These are phyloP conservation scores for Astraeus odoratus DNA, from an alignment of 768 basidiomycete species.

Conservation along the genomic window DNA sequence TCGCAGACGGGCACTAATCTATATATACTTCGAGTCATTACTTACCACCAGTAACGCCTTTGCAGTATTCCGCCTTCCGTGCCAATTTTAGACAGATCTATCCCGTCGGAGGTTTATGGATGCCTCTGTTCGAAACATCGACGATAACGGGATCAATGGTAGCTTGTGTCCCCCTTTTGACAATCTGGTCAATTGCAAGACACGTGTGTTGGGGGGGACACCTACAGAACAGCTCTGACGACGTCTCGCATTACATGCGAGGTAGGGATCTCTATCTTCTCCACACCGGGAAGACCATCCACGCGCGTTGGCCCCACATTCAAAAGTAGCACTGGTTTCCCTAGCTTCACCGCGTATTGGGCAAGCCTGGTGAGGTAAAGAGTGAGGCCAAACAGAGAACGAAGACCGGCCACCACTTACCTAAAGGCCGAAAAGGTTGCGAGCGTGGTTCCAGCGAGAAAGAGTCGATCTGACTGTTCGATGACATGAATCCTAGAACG, in stretches of 20 bases:
- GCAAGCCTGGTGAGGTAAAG: slow-evolving; percentile 46
- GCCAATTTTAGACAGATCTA: slow-evolving; percentile 9
- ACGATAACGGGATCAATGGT: slow-evolving; percentile 38
- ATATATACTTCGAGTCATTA: slow-evolving; percentile 20
- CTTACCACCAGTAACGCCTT: slow-evolving; percentile 14
- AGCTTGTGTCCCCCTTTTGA: slow-evolving; percentile 39
- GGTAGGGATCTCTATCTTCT: slow-evolving; percentile 73
- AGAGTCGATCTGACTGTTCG: slow-evolving; percentile 55
- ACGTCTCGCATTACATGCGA: slow-evolving; percentile 69
- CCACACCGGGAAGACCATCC: slow-evolving; percentile 59
- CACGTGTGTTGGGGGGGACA: slow-evolving; percentile 8
- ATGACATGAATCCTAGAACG: slow-evolving; percentile 47
- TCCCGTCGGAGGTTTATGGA: slow-evolving; percentile 45
- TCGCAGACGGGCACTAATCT: slow-evolving; percentile 22
- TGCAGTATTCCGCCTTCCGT: slow-evolving; percentile 4
- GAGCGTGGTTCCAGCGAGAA: slow-evolving; percentile 84
- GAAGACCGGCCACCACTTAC: slow-evolving; percentile 27
- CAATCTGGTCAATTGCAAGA: slow-evolving; percentile 3
- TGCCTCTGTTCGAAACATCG: slow-evolving; percentile 52
- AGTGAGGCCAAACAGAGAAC: slow-evolving; percentile 1
- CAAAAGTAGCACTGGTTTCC: slow-evolving; percentile 74
- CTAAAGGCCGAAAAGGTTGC: slow-evolving; percentile 92
- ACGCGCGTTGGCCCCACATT: slow-evolving; percentile 89
- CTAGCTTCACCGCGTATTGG: slow-evolving; percentile 67
- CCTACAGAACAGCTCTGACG: slow-evolving; percentile 55